Percentiles rank a stretch among this genome's conserved stretches.
These are phyloP conservation scores for Metschnikowia reukaufii DNA, from an alignment of 805 yeast species.

Conservation along the genomic window DNA sequence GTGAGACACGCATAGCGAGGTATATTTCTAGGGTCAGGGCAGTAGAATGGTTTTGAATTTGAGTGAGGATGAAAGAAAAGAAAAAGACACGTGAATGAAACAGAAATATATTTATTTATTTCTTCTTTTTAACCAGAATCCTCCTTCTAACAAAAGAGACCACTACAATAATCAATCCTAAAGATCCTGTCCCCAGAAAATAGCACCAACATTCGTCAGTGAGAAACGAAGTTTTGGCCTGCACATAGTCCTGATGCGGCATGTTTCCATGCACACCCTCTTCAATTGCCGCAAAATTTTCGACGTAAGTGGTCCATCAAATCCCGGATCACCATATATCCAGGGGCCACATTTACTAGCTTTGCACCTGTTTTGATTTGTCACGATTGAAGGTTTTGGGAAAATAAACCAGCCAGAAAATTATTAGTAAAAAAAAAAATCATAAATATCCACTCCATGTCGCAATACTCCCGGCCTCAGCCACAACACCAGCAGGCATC, in stretches of 20 bases:
- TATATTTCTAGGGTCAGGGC: too few relatives aligned
- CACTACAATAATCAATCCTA: not conserved
- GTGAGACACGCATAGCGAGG: conserved; percentile 8
- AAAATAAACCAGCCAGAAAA: not conserved
- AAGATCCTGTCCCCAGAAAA: not conserved
- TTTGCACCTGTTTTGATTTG: too few relatives aligned
- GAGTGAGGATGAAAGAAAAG: too few relatives aligned
- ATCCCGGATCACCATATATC: too few relatives aligned
- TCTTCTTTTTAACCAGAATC: not conserved
- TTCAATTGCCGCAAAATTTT: conserved; percentile 25
- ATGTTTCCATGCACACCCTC: conserved; percentile 20
- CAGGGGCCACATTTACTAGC: too few relatives aligned
- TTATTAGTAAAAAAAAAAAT: not conserved
- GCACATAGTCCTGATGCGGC: too few relatives aligned
- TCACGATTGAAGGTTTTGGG: too few relatives aligned
- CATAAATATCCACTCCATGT: conserved; percentile 6
- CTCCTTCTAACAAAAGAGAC: not conserved
- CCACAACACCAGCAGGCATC: conserved; percentile 3
- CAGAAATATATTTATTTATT: not conserved
- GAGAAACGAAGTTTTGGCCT: too few relatives aligned
- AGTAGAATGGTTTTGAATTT: too few relatives aligned
- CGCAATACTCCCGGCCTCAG: conserved; percentile 12
- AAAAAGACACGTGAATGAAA: not conserved
- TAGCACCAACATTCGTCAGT: too few relatives aligned
- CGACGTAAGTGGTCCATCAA: too few relatives aligned